phyloP scores from a whole-genome alignment of 306 rosid species.

The Quercus engelmannii region DNA sequence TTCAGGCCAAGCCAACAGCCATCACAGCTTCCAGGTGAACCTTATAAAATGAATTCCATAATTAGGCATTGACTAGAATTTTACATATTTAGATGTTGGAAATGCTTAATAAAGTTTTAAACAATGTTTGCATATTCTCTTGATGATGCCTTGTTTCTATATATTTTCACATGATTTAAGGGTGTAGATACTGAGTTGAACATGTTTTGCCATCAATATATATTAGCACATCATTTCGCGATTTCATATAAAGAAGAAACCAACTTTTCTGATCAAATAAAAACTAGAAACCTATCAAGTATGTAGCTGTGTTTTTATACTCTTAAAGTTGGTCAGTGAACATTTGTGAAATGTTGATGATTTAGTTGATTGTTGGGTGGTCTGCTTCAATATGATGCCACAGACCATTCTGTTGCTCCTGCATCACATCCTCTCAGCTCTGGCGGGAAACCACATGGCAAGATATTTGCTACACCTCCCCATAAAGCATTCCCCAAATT shows the following conservation, averaged over 20 bases:
- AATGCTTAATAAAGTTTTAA: neutral
- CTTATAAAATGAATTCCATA: neutral
- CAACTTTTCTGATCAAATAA: neutral
- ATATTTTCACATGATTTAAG: neutral
- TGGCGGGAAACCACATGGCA: constrained; percentile 25
- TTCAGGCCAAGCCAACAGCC: neutral
- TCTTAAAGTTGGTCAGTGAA: neutral
- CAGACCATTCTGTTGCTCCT: constrained; percentile 28
- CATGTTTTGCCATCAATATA: too few relatives aligned
- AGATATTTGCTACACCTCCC: constrained; percentile 12
- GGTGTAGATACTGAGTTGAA: too few relatives aligned
- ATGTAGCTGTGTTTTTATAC: neutral
- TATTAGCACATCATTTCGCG: too few relatives aligned
- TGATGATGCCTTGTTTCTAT: neutral
- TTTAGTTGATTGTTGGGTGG: neutral
- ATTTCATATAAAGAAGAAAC: too few relatives aligned
- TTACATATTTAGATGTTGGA: neutral
- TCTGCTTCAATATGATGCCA: neutral
- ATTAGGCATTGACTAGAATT: neutral
- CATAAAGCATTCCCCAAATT: constrained; percentile 2
- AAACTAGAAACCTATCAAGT: neutral
- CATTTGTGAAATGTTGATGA: neutral
- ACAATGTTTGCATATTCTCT: neutral
- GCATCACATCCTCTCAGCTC: constrained; percentile 22
- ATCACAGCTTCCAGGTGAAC: constrained; percentile 7